Evolutionary conservation across 768 basidiomycete genomes (phyloP).

Genomic region (Rhodotorula taiwanensis): DNA sequence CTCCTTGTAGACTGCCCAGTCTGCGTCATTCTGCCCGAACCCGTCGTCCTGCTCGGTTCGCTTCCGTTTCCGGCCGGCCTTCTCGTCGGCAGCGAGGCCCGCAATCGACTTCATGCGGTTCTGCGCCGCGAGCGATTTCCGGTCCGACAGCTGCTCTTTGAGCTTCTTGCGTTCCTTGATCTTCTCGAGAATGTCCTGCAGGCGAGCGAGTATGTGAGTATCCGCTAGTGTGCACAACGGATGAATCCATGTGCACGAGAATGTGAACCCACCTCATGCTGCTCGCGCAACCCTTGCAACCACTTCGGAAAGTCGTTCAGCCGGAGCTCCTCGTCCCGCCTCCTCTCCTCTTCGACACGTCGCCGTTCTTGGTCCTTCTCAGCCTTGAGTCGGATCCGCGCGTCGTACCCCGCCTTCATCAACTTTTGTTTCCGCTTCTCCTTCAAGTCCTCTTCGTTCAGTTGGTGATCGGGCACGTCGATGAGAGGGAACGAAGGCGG

Average conservation of each 20-base stretch:
- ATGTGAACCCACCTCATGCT: slow-evolving; percentile 63
- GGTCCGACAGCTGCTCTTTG: slow-evolving; percentile 63
- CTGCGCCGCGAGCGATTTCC: slow-evolving; percentile 92
- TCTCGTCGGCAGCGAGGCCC: slow-evolving; percentile 71
- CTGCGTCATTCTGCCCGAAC: slow-evolving; percentile 88
- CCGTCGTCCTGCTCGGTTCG: slow-evolving; percentile 24
- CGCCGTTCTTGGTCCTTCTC: slow-evolving; percentile 83
- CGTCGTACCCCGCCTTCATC: slow-evolving; percentile 88
- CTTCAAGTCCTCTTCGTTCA: slow-evolving; percentile 79
- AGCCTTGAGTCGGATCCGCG: slow-evolving; percentile 68
- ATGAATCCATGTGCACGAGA: no score
- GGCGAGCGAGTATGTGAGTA: no score
- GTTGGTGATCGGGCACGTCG: slow-evolving; percentile 83
- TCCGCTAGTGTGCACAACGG: no score
- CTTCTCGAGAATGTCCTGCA: slow-evolving; percentile 66
- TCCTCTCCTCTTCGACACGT: slow-evolving; percentile 50
- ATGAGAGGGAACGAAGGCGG: slow-evolving; percentile 76
- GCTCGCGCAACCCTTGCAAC: slow-evolving; percentile 62
- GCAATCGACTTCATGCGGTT: slow-evolving; percentile 95
- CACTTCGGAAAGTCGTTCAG: slow-evolving; percentile 64
- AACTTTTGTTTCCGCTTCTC: slow-evolving; percentile 92
- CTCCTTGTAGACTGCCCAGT: slow-evolving; percentile 96
- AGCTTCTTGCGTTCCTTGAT: slow-evolving; percentile 70
- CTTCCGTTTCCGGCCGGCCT: slow-evolving; percentile 66
- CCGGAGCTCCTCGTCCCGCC: slow-evolving; percentile 68